Percentiles rank a stretch among this genome's conserved stretches.
phyloP scores from a whole-genome alignment of 768 basidiomycete species.

The Nidularia sp. region DNA sequence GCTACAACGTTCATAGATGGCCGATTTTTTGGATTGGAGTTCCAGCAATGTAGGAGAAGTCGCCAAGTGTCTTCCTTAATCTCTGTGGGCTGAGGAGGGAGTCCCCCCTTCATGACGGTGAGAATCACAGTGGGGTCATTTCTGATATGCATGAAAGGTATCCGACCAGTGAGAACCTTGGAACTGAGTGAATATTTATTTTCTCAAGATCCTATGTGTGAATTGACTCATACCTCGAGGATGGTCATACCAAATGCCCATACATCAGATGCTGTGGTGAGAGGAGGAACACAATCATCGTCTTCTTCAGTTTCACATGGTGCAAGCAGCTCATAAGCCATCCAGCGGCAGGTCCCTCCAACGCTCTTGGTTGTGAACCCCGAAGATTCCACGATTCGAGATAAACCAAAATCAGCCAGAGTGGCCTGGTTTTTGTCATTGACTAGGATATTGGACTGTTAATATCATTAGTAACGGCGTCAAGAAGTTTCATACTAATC shows the following conservation, averaged over 20 bases:
- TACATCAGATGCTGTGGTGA: slow-evolving; percentile 21
- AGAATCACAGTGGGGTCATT: slow-evolving; percentile 10
- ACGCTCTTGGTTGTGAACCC: slow-evolving; percentile 29
- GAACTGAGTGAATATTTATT: too few species aligned
- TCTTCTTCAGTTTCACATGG: slow-evolving; percentile 2
- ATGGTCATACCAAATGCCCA: slow-evolving; percentile 33
- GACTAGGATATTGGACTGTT: slow-evolving; percentile 32
- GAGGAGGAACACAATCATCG: slow-evolving; percentile 5
- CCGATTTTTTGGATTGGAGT: slow-evolving; percentile 3
- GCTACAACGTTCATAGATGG: not conserved
- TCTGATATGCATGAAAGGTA: slow-evolving; percentile 6
- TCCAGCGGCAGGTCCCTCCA: slow-evolving; percentile 32
- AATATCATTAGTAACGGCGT: not conserved
- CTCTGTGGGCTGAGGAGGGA: slow-evolving; percentile 5
- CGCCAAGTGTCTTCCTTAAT: slow-evolving; percentile 4
- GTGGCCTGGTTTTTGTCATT: slow-evolving; percentile 22
- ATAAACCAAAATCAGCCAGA: slow-evolving; percentile 35
- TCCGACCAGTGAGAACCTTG: slow-evolving; percentile 8
- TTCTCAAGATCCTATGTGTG: not conserved
- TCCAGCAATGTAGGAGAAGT: slow-evolving; percentile 7
- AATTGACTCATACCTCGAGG: slow-evolving; percentile 20
- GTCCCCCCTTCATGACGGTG: not conserved
- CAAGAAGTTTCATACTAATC: not conserved
- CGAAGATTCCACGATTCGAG: slow-evolving; percentile 25
- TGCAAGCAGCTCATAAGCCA: slow-evolving; percentile 28